These are phyloP conservation scores for Mycena venus DNA, from an alignment of 768 basidiomycete genomes.

Conservation along the genomic window DNA sequence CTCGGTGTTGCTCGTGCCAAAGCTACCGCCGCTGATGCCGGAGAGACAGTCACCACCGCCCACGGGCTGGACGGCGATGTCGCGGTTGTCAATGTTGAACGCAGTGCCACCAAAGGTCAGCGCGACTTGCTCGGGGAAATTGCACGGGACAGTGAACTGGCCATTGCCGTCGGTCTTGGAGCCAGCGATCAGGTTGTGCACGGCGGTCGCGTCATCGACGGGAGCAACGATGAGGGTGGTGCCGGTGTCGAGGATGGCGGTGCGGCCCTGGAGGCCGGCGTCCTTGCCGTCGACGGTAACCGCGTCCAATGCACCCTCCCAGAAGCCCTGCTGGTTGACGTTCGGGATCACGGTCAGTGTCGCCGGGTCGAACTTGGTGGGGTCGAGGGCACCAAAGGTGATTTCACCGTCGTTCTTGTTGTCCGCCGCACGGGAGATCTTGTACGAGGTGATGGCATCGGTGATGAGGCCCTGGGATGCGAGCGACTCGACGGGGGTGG, in stretches of 20 bases:
- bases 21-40: slow-evolving; percentile 74
- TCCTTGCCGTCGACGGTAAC: slow-evolving; percentile 70
- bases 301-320: slow-evolving; percentile 78
- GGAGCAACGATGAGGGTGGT: slow-evolving; percentile 68
- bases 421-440: slow-evolving; percentile 82
- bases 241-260: slow-evolving; percentile 79
- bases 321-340: slow-evolving; percentile 79
- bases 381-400: slow-evolving; percentile 78
- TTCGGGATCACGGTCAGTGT: slow-evolving; percentile 74
- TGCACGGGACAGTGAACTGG: slow-evolving; percentile 67
- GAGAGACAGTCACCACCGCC: slow-evolving; percentile 78
- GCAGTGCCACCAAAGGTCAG: slow-evolving; percentile 61
- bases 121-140: slow-evolving; percentile 54
- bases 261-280: slow-evolving; percentile 68
- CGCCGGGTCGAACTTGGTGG: slow-evolving; percentile 71
- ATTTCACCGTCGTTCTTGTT: slow-evolving; percentile 82
- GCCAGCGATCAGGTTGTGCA: slow-evolving; percentile 60
- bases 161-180: slow-evolving; percentile 59
- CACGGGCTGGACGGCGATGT: slow-evolving; percentile 69
- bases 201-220: slow-evolving; percentile 49
- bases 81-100: slow-evolving; percentile 73
- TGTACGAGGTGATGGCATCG: slow-evolving; percentile 81
- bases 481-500: slow-evolving; percentile 82
- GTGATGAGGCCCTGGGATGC: slow-evolving; percentile 68
- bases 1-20: slow-evolving; percentile 67